Evolutionary conservation across 2,329 filamentous ascomycete species (phyloP), one percentile per base, ranked within the genome.

Genomic region (Grosmannia serpens): DNA sequence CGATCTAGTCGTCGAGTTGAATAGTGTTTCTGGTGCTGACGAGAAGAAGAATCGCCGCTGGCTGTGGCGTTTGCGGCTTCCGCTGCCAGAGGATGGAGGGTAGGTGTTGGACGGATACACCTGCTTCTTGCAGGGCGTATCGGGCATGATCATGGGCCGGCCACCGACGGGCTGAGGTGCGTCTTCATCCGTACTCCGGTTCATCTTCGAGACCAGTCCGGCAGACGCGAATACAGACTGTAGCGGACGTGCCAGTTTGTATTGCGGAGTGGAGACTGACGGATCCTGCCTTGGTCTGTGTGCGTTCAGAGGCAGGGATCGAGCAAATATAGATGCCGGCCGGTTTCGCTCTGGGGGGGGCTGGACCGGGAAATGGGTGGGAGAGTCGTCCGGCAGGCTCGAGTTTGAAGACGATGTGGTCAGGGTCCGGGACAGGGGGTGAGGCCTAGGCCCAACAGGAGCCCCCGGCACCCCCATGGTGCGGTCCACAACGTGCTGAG

Each of bases 81-180:
- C 81, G 68, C 80, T 85, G 56, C 83, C 84, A 15, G 76, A 75
- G 1, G 75, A 75, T 1, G 78, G 80, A 1, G 84, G 83, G 71
- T 81, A 81, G 56, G 87, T 83, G 65, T 87, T 78, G 73, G 91
- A 83, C 59, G 86, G 74, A 64, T 83, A 85, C 5, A 79, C 76
- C 57, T 87, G 85, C 68, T 94, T 91, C 75, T 97, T 99, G 73
- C 94, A 97, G 1, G 94, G 94, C 1, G 94, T 99, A 68, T 97
- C 94, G 1, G 94, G 92, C 78, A 95, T 91, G 33, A 82, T 80
- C 66, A 82, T 75, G 68, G 86, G 84, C 71, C 79, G 80, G 31
- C 74, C 74, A 31, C 74, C 74, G 27, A 75, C 76, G 44, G 75
- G 63, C 70, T 72, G 64, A 74, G 72, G 67, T 75, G 73, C 63